Evolutionary conservation across 352 stramenopile genomes (phyloP), one percentile per base, ranked within the genome.

Genomic region (Thalassiosira gravida): DNA sequence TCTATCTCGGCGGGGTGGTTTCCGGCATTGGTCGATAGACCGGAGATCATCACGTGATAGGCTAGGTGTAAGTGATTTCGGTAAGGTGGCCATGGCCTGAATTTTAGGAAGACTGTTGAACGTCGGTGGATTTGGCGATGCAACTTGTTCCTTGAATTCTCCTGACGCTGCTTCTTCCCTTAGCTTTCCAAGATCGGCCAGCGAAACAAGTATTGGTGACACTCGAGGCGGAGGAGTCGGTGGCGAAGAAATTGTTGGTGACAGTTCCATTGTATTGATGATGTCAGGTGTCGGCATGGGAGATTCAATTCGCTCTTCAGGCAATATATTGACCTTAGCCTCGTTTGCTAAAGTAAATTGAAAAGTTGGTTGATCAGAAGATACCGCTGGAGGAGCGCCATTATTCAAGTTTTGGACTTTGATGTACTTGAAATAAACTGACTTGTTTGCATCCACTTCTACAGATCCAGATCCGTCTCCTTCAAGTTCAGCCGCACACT

Each of bases 21-120:
- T 83, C 8, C 63, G 49, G 20, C 67, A 58, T 32, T 83, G 59
- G 22, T 74, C 67, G 14, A 83, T 83, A 25, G 78, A 83, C 22
- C 77, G 70, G 13, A 90, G 62, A 67, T 92, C 83, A 29, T 89
- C 86, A 53, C 83, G 65, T 35, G 86, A 90, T 62, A 75, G 81
- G 63, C 74, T 90, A 24, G 68, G 30, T 55, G 32, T 68, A n/a
- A 89, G 25, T 27, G 65, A 49, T 30, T 52, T 65, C 32, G 67
- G 46, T 42, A 52, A 27, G 6, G 53, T 30, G 18, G 55, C 24
- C 46, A 55, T 46, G 6, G 58, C 64, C 18, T 70, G 67, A 44
- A 76, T 69, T 32, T 61, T 77, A 7, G 73, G 68, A 61, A 85
- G 68, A 74, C 74, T 79, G n/a, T 59, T 70, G 9, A 53, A 58